Percentiles rank a stretch among this genome's conserved stretches.
Evolutionary conservation across 176 grass and related monocot genomes (phyloP).

Genomic region (Guadua angustifolia): DNA sequence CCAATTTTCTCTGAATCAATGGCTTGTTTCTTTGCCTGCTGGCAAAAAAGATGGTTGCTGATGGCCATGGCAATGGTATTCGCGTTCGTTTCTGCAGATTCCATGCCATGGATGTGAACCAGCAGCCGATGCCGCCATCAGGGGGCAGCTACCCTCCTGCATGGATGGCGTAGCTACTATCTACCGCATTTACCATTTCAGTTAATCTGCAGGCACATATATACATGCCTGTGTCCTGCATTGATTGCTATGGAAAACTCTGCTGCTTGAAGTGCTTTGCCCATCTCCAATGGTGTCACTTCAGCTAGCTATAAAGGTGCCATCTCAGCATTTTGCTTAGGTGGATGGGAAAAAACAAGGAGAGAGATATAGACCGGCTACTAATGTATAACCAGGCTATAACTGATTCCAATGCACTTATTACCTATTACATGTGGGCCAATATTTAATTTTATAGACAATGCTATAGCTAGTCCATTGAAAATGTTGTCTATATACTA

Average conservation of each 20-base stretch:
- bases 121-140: constrained; percentile 8
- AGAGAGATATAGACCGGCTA: too few relatives aligned
- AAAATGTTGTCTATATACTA: too few relatives aligned
- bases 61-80: background rate
- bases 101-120: constrained; percentile 40
- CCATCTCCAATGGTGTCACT: too few relatives aligned
- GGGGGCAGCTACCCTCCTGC: constrained; percentile 21
- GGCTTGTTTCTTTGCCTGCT: background rate
- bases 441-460: too few relatives aligned
- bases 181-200: background rate
- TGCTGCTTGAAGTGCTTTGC: constrained; percentile 18
- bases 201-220: background rate
- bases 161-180: background rate
- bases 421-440: too few relatives aligned
- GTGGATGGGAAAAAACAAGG: too few relatives aligned
- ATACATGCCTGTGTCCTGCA: constrained; percentile 4
- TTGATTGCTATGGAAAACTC: background rate
- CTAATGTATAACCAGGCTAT: too few relatives aligned
- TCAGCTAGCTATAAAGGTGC: too few relatives aligned
- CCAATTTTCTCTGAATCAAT: background rate
- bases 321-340: too few relatives aligned
- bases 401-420: too few relatives aligned
- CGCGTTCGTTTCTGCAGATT: constrained; percentile 12
- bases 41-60: background rate
- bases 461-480: too few relatives aligned